These are phyloP conservation scores for Filobasidium uniguttulatum DNA, from an alignment of 1,284 basidiomycete genomes.

Conservation along the genomic window DNA sequence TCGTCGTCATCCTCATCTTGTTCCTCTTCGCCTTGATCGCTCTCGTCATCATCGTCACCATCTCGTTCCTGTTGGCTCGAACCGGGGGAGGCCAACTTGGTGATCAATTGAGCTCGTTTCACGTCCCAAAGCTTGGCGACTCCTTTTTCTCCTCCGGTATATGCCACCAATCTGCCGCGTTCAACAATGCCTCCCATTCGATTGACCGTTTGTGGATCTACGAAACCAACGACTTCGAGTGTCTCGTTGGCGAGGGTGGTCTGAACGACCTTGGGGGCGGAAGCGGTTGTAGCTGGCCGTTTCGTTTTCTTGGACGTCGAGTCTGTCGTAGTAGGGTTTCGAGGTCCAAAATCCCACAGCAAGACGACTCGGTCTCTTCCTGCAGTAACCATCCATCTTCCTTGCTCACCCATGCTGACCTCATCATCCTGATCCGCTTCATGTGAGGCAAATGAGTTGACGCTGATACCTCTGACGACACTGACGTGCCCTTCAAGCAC, in stretches of 20 bases:
- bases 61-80: conserved; percentile 42
- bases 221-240: conserved; percentile 67
- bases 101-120: conserved; percentile 49
- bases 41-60: conserved; percentile 54
- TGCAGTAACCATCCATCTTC: conserved; percentile 71
- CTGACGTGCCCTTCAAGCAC: conserved; percentile 82
- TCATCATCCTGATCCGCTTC: conserved; percentile 32
- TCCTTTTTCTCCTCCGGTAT: conserved; percentile 80
- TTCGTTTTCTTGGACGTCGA: conserved; percentile 41
- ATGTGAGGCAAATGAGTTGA: conserved; percentile 24
- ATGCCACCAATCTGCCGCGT: conserved; percentile 47
- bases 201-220: conserved; percentile 45
- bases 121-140: conserved; percentile 71
- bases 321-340: conserved; percentile 24
- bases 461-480: conserved; percentile 72
- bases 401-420: too few relatives aligned
- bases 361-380: conserved; percentile 81
- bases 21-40: too few relatives aligned
- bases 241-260: conserved; percentile 78
- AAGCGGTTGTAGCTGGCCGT: conserved; percentile 40
- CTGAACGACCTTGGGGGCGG: conserved; percentile 50
- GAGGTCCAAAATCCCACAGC: conserved; percentile 58
- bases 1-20: conserved; percentile 53
- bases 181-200: conserved; percentile 23
- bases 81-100: conserved; percentile 37